These are phyloP conservation scores for Paramarasmius palmivorus DNA, from an alignment of 1,284 basidiomycete genomes.

Conservation along the genomic window DNA sequence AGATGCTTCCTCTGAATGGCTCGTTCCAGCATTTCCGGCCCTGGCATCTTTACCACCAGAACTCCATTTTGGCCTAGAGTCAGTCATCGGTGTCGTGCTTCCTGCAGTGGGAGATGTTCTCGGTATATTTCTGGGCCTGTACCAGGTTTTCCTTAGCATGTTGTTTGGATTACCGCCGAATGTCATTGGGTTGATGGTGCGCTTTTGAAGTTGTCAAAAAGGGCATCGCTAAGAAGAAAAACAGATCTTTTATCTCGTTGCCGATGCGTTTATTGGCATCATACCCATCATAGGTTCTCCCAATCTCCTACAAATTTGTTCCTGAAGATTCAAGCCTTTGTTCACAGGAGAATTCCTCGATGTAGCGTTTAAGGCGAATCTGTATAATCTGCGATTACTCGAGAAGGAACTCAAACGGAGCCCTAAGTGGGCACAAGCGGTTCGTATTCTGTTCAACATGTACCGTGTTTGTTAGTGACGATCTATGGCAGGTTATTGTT, in stretches of 20 bases:
- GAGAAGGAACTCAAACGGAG: slow-evolving; percentile 17
- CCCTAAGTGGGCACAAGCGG: slow-evolving; percentile 12
- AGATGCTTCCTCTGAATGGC: slow-evolving; percentile 18
- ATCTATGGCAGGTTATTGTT: slow-evolving; percentile 11
- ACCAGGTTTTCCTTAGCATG: slow-evolving; percentile 16
- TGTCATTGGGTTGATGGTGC: slow-evolving; percentile 14
- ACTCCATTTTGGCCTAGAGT: slow-evolving; percentile 17
- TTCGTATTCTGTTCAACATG: not conserved
- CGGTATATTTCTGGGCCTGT: slow-evolving; percentile 12
- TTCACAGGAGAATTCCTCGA: slow-evolving; percentile 15
- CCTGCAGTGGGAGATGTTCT: slow-evolving; percentile 14
- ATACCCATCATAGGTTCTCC: slow-evolving; percentile 12
- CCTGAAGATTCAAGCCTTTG: too few relatives aligned
- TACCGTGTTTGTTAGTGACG: not conserved
- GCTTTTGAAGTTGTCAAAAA: not conserved
- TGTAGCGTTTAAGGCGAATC: slow-evolving; percentile 18
- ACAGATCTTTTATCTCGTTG: slow-evolving; percentile 13
- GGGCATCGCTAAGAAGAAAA: not conserved
- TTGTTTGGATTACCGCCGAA: slow-evolving; percentile 15
- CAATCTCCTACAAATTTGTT: not conserved
- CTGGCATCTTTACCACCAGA: slow-evolving; percentile 13
- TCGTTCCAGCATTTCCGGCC: slow-evolving; percentile 16
- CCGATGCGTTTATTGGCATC: slow-evolving; percentile 16
- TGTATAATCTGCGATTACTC: slow-evolving; percentile 14
- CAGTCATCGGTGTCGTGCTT: slow-evolving; percentile 13